These are phyloP conservation scores for Candida khao-thaluensis DNA, from an alignment of 805 yeast species.

Conservation along the genomic window DNA sequence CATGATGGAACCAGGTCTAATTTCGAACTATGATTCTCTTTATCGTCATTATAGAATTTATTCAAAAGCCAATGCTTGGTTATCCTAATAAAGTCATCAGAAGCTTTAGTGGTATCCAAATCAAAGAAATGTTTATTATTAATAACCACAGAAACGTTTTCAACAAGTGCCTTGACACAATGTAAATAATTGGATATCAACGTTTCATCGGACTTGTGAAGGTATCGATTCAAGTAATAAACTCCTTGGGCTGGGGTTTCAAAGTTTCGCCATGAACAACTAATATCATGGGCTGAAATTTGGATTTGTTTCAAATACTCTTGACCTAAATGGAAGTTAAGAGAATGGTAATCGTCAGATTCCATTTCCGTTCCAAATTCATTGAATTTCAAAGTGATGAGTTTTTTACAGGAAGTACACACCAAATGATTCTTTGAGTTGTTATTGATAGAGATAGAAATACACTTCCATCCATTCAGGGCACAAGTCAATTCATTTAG, in stretches of 20 bases:
- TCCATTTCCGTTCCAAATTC: conserved; percentile 20
- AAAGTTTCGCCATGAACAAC: conserved; percentile 39
- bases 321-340: conserved; percentile 23
- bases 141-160: conserved; percentile 15
- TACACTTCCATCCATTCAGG: conserved; percentile 54
- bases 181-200: conserved; percentile 29
- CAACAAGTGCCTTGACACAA: conserved; percentile 27
- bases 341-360: conserved; percentile 26
- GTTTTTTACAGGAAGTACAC: conserved; percentile 34
- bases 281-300: conserved; percentile 25
- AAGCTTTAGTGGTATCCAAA: background rate
- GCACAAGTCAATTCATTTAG: conserved; percentile 51
- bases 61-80: conserved; percentile 35
- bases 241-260: conserved; percentile 33
- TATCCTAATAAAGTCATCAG: conserved; percentile 17
- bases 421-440: conserved; percentile 29
- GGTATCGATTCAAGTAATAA: conserved; percentile 35
- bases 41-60: conserved; percentile 31
- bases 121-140: conserved; percentile 1
- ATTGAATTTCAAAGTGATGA: conserved; percentile 29
- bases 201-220: conserved; percentile 28
- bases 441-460: conserved; percentile 24
- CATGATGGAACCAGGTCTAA: conserved; percentile 29
- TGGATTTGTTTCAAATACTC: conserved; percentile 27
- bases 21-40: conserved; percentile 27